Percentiles rank a stretch among this genome's conserved stretches.
phyloP scores from a whole-genome alignment of 345 rosid species.

The Syzygium grande region DNA sequence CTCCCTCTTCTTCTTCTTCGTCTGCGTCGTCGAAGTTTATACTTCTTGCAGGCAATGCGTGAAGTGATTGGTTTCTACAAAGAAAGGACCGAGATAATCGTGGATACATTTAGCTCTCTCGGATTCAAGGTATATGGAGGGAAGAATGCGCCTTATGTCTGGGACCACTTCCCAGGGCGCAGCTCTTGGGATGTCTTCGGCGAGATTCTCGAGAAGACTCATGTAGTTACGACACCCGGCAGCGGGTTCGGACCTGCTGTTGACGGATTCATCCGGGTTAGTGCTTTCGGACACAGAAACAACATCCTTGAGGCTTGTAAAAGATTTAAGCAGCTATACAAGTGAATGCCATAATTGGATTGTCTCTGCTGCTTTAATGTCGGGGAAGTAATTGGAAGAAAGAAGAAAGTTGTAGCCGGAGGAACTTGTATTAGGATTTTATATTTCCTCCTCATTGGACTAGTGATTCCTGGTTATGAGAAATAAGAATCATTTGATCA shows the following conservation, averaged over 20 bases:
- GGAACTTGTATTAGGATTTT: background rate
- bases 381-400: background rate
- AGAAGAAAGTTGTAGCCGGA: background rate
- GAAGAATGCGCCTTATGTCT: constrained; percentile 81
- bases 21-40: background rate
- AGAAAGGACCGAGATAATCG: constrained; percentile 71
- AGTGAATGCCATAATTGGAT: constrained; percentile 13
- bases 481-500: background rate
- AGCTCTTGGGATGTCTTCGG: constrained; percentile 96
- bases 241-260: constrained; percentile 98
- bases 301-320: constrained; percentile 82
- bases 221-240: constrained; percentile 90
- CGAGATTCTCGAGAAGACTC: constrained; percentile 88
- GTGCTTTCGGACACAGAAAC: constrained; percentile 91
- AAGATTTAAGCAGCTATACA: constrained; percentile 83
- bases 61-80: constrained; percentile 89
- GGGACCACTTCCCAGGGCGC: constrained; percentile 94
- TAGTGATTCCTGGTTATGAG: background rate
- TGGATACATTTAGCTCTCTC: constrained; percentile 70
- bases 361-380: background rate
- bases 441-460: background rate
- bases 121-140: constrained; percentile 91
- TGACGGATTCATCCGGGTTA: constrained; percentile 86
- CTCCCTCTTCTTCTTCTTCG: background rate
- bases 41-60: constrained; percentile 61